phyloP scores from a whole-genome alignment of 768 basidiomycete species.

The Xerocomellus chrysenteron region DNA sequence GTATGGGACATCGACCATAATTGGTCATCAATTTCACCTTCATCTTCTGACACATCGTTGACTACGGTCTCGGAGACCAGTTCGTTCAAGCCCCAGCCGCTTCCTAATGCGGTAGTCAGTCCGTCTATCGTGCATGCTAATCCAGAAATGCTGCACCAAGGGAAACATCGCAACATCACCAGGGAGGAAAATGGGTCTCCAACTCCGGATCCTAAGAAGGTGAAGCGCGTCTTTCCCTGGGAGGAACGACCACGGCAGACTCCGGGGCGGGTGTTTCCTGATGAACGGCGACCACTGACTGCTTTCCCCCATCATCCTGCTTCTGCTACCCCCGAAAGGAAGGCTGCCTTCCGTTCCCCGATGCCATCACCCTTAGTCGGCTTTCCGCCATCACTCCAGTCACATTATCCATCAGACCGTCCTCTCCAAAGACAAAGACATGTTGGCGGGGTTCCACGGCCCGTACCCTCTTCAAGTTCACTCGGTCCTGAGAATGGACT shows the following conservation, averaged over 20 bases:
- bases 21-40: conserved; percentile 38
- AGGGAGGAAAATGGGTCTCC: conserved; percentile 43
- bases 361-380: conserved; percentile 40
- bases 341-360: conserved; percentile 18
- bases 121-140: conserved; percentile 60
- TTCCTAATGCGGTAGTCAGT: conserved; percentile 50
- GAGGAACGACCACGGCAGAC: conserved; percentile 69
- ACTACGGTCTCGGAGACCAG: conserved; percentile 19
- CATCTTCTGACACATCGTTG: conserved; percentile 24
- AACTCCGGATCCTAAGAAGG: conserved; percentile 68
- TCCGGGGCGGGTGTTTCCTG: conserved; percentile 74
- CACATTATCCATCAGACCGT: conserved; percentile 83
- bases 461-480: conserved; percentile 40
- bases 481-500: conserved; percentile 25
- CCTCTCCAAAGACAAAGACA: conserved; percentile 75
- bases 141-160: conserved; percentile 66
- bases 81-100: conserved; percentile 14
- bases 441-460: conserved; percentile 56
- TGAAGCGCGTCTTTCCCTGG: conserved; percentile 93
- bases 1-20: conserved; percentile 70
- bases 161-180: conserved; percentile 69
- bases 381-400: conserved; percentile 58
- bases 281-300: conserved; percentile 51
- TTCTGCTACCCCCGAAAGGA: conserved; percentile 30
- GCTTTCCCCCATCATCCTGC: conserved; percentile 34